Percentiles rank a stretch among this genome's conserved stretches.
These are phyloP conservation scores for Psilocybe tampanensis DNA, from an alignment of 768 basidiomycete species.

Conservation along the genomic window DNA sequence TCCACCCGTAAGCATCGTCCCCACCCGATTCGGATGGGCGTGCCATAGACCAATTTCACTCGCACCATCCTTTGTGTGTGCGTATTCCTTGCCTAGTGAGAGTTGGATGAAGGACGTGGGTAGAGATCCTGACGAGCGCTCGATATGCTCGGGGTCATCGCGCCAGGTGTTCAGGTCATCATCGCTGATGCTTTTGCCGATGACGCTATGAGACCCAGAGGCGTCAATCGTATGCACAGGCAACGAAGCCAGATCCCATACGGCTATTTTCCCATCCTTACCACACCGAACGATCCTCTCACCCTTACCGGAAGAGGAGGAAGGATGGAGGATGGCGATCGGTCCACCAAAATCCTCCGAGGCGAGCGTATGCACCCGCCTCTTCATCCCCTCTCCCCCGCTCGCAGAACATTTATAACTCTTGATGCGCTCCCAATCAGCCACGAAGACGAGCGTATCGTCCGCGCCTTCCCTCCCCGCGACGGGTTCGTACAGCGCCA, in stretches of 20 bases:
- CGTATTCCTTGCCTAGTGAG: not conserved
- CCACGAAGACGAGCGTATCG: conserved; percentile 33
- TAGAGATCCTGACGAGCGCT: conserved; percentile 26
- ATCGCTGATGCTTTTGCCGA: conserved; percentile 19
- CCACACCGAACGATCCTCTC: conserved; percentile 25
- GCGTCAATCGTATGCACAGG: conserved; percentile 28
- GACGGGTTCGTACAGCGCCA: conserved; percentile 32
- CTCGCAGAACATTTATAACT: conserved; percentile 33
- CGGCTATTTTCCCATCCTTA: conserved; percentile 34
- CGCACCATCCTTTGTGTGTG: conserved; percentile 12
- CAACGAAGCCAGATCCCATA: conserved; percentile 39
- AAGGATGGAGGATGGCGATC: conserved; percentile 25
- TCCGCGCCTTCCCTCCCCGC: conserved; percentile 22
- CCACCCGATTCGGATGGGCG: conserved; percentile 22
- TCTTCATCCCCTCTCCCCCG: not conserved
- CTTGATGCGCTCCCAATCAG: conserved; percentile 36
- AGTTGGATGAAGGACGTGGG: conserved; percentile 17
- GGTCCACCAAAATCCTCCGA: conserved; percentile 27
- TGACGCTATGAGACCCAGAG: conserved; percentile 18
- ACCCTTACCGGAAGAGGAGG: not conserved
- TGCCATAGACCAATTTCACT: conserved; percentile 21
- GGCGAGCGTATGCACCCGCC: conserved; percentile 33
- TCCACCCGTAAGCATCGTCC: conserved; percentile 22
- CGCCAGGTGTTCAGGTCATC: conserved; percentile 19
- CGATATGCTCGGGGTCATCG: conserved; percentile 29